Evolutionary conservation across 129 eudicot species (phyloP), one percentile per base, ranked within the genome.

Genomic region (Oenanthe sinensis): DNA sequence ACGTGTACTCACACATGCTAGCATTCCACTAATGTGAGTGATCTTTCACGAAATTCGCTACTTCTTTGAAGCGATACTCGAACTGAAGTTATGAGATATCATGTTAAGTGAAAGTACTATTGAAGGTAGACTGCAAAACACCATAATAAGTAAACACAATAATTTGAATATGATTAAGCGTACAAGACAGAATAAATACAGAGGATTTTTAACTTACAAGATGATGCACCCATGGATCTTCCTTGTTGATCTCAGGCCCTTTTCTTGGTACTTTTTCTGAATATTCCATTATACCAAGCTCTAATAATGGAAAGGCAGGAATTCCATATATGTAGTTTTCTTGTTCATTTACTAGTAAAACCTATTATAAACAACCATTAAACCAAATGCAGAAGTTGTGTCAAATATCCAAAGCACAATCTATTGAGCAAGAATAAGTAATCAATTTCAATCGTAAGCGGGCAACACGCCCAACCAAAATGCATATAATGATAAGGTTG

Each of bases 181-280:
- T 3, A 75, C 46, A 75, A n/a, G 55, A 15, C 47, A 3, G 54
- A 10, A 63, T 63, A 49, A 15, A 55, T 26, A 45, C 6, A n/a
- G 44, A 30, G 20, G 8, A 77, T 13, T 6, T 14, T 63, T 42
- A 71, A 82, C 92, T 90, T 77, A 95, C 98, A 77, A 92, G 93
- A 86, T 95, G 98, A 63, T 95, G 98, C 12, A 91, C 88, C 98
- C 98, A 95, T 36, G 91, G 83, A 88, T 95, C 98, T 75, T 90
- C 81, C 79, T 87, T 85, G 83, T 92, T 83, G 84, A 95, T 90
- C 86, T 91, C 86, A 71, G 84, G 85, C 49, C 92, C 98, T 81
- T 77, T 84, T 76, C 81, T 83, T 75, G 95, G 90, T 58, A 95
- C 98, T 77, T 80, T 82, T 78, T 90, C 91, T 43, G 98, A 97